Conservation (phyloP, 2,329 filamentous ascomycete genomes). For the Sclerotinia glacialis region DNA sequence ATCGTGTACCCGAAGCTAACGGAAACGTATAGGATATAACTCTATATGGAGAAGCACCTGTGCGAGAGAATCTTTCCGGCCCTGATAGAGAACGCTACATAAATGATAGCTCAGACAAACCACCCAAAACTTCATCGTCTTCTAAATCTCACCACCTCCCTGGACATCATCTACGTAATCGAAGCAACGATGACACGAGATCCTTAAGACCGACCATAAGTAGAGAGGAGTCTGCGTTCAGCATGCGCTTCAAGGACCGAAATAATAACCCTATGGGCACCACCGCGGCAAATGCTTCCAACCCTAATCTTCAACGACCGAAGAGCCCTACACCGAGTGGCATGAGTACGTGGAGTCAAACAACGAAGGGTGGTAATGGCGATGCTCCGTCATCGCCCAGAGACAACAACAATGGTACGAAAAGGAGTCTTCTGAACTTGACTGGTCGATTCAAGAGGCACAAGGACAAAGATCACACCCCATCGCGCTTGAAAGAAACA, state of each 20-base stretch:
- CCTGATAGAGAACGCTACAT: constrained; percentile 67
- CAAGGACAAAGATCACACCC: constrained; percentile 55
- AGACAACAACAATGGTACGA: constrained; percentile 33
- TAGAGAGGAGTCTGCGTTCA: constrained; percentile 67
- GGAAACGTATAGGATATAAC: constrained; percentile 62
- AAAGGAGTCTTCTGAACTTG: constrained; percentile 34
- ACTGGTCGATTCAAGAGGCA: constrained; percentile 40
- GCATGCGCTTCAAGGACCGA: constrained; percentile 51
- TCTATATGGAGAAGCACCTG: constrained; percentile 73
- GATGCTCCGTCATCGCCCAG: constrained; percentile 50
- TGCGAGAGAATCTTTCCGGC: constrained; percentile 66
- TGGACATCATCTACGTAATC: constrained; percentile 67
- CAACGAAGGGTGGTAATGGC: constrained; percentile 31
- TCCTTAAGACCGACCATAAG: constrained; percentile 69
- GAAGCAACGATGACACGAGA: constrained; percentile 64
- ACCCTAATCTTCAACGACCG: constrained; percentile 53
- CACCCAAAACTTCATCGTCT: constrained; percentile 61
- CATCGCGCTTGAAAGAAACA: constrained; percentile 47
- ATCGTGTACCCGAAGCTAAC: constrained; percentile 13
- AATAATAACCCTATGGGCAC: constrained; percentile 36
- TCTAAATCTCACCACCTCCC: constrained; percentile 60
- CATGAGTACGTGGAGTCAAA: constrained; percentile 54
- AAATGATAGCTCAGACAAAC: constrained; percentile 47
- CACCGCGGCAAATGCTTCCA: constrained; percentile 34
- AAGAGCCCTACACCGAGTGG: constrained; percentile 80